phyloP scores from a whole-genome alignment of 805 yeast species.

The Ogataea philodendri region DNA sequence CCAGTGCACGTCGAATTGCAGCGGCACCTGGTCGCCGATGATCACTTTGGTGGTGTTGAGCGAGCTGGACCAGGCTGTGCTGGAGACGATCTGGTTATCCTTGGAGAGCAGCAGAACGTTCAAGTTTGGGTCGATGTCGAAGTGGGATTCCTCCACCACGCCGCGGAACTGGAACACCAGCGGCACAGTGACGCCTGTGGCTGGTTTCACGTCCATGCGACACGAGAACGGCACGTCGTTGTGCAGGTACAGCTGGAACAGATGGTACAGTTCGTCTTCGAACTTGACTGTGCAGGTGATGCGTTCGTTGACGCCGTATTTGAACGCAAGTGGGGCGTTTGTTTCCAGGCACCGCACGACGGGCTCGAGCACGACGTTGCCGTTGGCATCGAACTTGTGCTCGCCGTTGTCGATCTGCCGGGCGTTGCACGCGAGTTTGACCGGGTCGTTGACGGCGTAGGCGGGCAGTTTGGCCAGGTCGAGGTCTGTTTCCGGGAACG shows the following conservation, averaged over 20 bases:
- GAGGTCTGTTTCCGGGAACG: constrained; percentile 28
- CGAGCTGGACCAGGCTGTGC: constrained; percentile 60
- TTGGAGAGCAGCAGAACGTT: constrained; percentile 47
- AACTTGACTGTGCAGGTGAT: constrained; percentile 60
- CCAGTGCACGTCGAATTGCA: constrained; percentile 64
- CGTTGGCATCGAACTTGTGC: constrained; percentile 64
- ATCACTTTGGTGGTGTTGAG: constrained; percentile 58
- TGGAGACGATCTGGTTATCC: constrained; percentile 44
- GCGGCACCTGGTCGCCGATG: constrained; percentile 61
- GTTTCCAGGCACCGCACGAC: constrained; percentile 69
- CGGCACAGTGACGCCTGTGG: constrained; percentile 51
- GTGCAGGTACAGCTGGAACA: constrained; percentile 73
- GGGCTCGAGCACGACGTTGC: constrained; percentile 52
- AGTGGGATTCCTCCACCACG: constrained; percentile 60
- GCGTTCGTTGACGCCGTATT: constrained; percentile 51
- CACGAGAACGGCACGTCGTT: constrained; percentile 77
- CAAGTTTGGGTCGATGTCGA: constrained; percentile 60
- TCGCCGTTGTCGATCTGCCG: constrained; percentile 76
- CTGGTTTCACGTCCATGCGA: constrained; percentile 50
- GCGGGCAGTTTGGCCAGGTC: constrained; percentile 16
- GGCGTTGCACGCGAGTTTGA: constrained; percentile 58
- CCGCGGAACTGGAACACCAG: constrained; percentile 65
- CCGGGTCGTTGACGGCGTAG: constrained; percentile 37
- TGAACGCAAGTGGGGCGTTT: constrained; percentile 53
- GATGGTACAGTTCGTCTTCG: constrained; percentile 64